phyloP scores from a whole-genome alignment of 1,284 basidiomycete species.

The Chondrostereum purpureum region DNA sequence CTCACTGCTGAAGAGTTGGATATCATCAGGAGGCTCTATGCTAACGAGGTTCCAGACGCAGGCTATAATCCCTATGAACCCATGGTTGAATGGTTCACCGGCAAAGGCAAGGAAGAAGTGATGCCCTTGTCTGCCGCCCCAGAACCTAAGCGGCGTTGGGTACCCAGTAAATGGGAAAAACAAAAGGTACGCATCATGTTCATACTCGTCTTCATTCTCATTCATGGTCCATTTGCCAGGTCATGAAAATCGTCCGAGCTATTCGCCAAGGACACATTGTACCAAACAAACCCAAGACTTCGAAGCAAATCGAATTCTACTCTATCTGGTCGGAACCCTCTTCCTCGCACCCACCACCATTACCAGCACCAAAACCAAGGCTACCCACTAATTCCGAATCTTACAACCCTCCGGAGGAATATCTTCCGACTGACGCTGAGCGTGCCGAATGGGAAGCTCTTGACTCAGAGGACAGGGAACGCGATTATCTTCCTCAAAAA shows the following conservation, averaged over 20 bases:
- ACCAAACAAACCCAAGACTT: slow-evolving; percentile 78
- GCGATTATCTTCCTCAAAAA: slow-evolving; percentile 87
- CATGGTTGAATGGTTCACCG: slow-evolving; percentile 95
- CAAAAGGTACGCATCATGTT: slow-evolving; percentile 71
- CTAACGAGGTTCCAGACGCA: slow-evolving; percentile 88
- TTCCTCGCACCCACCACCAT: slow-evolving; percentile 65
- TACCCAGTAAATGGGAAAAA: slow-evolving; percentile 99
- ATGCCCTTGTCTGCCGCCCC: slow-evolving; percentile 91
- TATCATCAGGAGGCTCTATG: slow-evolving; percentile 86
- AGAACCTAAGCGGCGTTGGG: slow-evolving; percentile 95
- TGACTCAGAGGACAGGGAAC: slow-evolving; percentile 89
- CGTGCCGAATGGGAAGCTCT: slow-evolving; percentile 78
- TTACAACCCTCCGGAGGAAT: slow-evolving; percentile 98
- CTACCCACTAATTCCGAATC: slow-evolving; percentile 92
- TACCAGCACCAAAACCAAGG: slow-evolving; percentile 88
- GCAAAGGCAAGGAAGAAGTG: slow-evolving; percentile 87
- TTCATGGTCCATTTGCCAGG: slow-evolving; percentile 35
- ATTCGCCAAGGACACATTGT: slow-evolving; percentile 94
- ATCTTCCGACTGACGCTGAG: slow-evolving; percentile 88
- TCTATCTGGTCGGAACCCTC: slow-evolving; percentile 83
- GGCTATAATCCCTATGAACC: slow-evolving; percentile 90
- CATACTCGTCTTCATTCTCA: slow-evolving; percentile 1
- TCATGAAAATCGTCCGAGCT: slow-evolving; percentile 99
- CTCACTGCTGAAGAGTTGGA: slow-evolving; percentile 91
- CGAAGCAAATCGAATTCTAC: slow-evolving; percentile 76